phyloP scores from a whole-genome alignment of 2,329 filamentous ascomycete genomes.

The Cercospora sp. region DNA sequence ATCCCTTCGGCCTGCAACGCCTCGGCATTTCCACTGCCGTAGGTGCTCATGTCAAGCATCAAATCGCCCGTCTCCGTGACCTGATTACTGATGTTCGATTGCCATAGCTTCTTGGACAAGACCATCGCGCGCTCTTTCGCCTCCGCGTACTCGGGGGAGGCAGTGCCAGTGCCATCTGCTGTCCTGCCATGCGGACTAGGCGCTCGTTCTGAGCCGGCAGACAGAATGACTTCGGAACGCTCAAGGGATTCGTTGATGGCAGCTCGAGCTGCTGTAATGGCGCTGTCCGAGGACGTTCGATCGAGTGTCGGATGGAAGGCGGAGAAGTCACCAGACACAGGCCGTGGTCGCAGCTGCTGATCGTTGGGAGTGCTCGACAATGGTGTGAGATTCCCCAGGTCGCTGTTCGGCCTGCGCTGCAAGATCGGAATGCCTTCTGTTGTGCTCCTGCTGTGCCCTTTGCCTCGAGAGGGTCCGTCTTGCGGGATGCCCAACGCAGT shows the following conservation, averaged over 20 bases:
- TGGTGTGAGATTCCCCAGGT: slow-evolving; percentile 45
- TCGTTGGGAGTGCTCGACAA: slow-evolving; percentile 23
- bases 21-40: slow-evolving; percentile 92
- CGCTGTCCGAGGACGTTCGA: slow-evolving; percentile 57
- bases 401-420: slow-evolving; percentile 46
- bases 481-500: slow-evolving; percentile 19
- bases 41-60: slow-evolving; percentile 97
- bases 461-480: slow-evolving; percentile 9
- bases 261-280: slow-evolving; percentile 49
- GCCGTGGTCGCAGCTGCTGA: slow-evolving; percentile 22
- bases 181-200: slow-evolving; percentile 28
- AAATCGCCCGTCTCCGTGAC: slow-evolving; percentile 92
- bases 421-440: slow-evolving; percentile 30
- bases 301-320: slow-evolving; percentile 37
- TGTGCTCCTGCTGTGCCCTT: slow-evolving; percentile 33
- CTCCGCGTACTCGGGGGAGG: slow-evolving; percentile 70
- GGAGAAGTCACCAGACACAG: slow-evolving; percentile 28
- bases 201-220: slow-evolving; percentile 23
- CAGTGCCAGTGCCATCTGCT: slow-evolving; percentile 53
- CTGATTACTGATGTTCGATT: slow-evolving; percentile 86
- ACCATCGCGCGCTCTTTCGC: slow-evolving; percentile 80
- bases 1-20: slow-evolving; percentile 89
- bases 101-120: slow-evolving; percentile 82
- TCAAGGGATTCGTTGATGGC: slow-evolving; percentile 41
- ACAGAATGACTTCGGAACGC: slow-evolving; percentile 29